Base-by-base conservation (phyloP, 306 rosid genomes). In the Albizia julibrissin region DNA sequence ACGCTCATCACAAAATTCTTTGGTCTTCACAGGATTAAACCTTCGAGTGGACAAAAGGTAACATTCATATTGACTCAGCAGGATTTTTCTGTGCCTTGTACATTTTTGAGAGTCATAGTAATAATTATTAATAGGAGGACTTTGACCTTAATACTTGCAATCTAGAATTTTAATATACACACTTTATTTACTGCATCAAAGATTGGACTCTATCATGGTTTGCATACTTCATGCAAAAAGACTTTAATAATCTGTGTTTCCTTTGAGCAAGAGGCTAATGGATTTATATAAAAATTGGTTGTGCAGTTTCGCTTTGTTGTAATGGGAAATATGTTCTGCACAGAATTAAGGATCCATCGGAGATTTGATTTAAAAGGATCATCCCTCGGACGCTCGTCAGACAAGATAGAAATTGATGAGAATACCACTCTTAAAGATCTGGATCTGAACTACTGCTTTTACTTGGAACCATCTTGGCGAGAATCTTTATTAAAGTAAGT, bases 241-340 rank as follows among this genome's bases (percentile, higher is more conserved):
- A 61, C 68, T 79, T 37, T 46, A 73, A 86, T 46, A 80, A 81
- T 70, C 71, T 69, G 26, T 27, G 68, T 84, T 75, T 79, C 80
- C 34, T 82, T 69, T 78, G 64, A 77, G 62, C 65, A 76, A 68
- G 79, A 81, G 72, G 80, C 87, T 81, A 78, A 79, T 82, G 44
- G 79, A 68, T 61, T 49, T 79, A 56, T 34, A 33, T 59, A 75
- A 71, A 64, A 73, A 67, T 77, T 78, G 84, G 61, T 80, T 62
- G 67, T 87, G 90, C 97, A 95, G 99, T 95, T 95, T 85, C 96
- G 99, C 50, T 95, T 95, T 88, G 99, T 95, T 44, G 98, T 95
- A 75, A 95, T 95, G 99, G 99, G 99, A 84, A 95, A 95, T 90
- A 95, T 95, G 99, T 95, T 95, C 89, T 95, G 99, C 88, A 95